These are phyloP conservation scores for Colletotrichum sansevieriae DNA, from an alignment of 2,329 filamentous ascomycete species.

Conservation along the genomic window DNA sequence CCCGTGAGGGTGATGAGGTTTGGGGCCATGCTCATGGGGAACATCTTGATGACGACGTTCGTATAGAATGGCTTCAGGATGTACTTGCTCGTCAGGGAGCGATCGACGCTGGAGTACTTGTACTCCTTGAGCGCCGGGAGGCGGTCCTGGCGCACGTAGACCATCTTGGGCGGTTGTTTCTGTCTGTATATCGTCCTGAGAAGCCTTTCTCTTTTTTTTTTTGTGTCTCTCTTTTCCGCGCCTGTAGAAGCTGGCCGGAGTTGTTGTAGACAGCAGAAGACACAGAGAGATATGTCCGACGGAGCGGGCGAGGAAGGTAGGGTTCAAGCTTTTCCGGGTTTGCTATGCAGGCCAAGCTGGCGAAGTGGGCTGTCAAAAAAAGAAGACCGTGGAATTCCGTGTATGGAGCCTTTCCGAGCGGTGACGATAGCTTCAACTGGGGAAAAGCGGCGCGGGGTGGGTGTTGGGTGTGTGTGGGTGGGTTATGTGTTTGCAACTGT, in stretches of 20 bases:
- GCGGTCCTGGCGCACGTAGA: slow-evolving; percentile 93
- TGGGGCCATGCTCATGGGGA: slow-evolving; percentile 94
- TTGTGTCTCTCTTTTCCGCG: no score
- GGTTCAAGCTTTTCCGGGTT: slow-evolving; percentile 26
- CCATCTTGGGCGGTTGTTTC: slow-evolving; percentile 70
- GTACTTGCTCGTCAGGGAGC: slow-evolving; percentile 90
- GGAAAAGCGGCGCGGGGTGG: slow-evolving; percentile 19
- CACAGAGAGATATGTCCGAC: no score
- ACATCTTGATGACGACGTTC: slow-evolving; percentile 91
- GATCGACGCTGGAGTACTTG: slow-evolving; percentile 94
- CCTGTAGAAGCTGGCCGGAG: background rate
- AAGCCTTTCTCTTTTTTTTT: no score
- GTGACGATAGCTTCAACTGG: slow-evolving; percentile 39
- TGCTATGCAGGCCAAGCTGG: slow-evolving; percentile 26
- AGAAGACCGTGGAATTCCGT: slow-evolving; percentile 30
- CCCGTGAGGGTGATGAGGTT: slow-evolving; percentile 91
- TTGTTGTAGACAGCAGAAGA: background rate
- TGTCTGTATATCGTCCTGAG: background rate
- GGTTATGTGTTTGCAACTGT: background rate
- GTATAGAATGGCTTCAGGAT: slow-evolving; percentile 98
- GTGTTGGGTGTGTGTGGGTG: background rate
- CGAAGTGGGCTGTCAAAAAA: slow-evolving; percentile 23
- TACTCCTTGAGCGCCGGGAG: slow-evolving; percentile 91
- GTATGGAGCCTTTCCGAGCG: slow-evolving; percentile 31
- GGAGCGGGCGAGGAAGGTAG: background rate